phyloP scores from a whole-genome alignment of 2,329 filamentous ascomycete genomes.

The Monosporascus sp. region DNA sequence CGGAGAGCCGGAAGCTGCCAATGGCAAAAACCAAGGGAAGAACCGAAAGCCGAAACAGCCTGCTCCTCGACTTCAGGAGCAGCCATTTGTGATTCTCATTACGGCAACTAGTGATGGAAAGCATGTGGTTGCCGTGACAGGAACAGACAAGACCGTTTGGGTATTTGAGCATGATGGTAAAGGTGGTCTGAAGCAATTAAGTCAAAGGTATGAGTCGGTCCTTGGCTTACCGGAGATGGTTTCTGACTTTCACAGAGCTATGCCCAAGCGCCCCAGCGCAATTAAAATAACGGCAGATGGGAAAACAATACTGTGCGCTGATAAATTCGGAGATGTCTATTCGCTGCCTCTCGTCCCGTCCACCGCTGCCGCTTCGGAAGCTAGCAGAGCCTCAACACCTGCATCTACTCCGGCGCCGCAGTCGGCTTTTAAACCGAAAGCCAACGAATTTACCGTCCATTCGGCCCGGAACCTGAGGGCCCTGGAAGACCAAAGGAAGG shows the following conservation, averaged over 20 bases:
- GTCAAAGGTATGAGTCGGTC: constrained; percentile 54
- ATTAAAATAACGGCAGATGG: constrained; percentile 65
- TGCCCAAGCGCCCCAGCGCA: constrained; percentile 86
- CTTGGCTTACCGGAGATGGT: background rate
- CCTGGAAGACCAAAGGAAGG: constrained; percentile 51
- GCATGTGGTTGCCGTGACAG: constrained; percentile 72
- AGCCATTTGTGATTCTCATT: constrained; percentile 65
- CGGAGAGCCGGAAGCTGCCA: constrained; percentile 1
- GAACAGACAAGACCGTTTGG: constrained; percentile 87
- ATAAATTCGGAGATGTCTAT: constrained; percentile 98
- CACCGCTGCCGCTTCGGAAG: constrained; percentile 1
- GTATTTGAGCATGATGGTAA: constrained; percentile 66
- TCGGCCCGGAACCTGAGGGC: constrained; percentile 58
- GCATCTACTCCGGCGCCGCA: constrained; percentile 15
- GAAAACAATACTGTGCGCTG: constrained; percentile 71
- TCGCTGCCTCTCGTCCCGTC: constrained; percentile 64
- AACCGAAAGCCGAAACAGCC: constrained; percentile 27
- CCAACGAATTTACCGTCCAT: constrained; percentile 57
- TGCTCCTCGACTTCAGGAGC: constrained; percentile 30
- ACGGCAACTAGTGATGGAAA: constrained; percentile 57
- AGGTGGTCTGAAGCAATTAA: constrained; percentile 61
- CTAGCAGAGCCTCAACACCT: constrained; percentile 7
- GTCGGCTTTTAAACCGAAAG: constrained; percentile 22
- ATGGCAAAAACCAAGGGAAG: constrained; percentile 9
- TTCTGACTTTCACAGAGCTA: constrained; percentile 49